Base-by-base conservation (phyloP, 208 protist species). In the Jaenimonas drosophilae region DNA sequence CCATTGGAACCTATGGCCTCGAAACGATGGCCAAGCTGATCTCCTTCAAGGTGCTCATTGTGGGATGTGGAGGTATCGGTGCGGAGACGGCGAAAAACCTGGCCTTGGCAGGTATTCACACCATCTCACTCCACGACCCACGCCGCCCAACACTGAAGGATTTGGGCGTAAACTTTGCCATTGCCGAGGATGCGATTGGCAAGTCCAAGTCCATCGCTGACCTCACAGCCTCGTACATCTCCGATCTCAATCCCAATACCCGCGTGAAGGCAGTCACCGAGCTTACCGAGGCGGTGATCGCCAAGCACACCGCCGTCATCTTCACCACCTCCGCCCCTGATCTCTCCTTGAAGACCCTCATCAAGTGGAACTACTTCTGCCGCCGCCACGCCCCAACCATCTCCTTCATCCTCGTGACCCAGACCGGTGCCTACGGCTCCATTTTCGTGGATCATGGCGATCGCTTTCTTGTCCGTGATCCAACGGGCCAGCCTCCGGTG, bases 31-130 rank as follows among this genome's bases (percentile, higher is more conserved):
- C 75, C 2, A 93, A 90, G 61, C 71, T 97, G 19, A 85, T 87
- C 46, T 72, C 70, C 21, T 85, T 91, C 43, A 88, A 91, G 47
- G 84, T 97, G 11, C 64, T 96, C 31, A 88, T 97, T 44, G 76
- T 91, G 21, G 92, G 92, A 20, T 89, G 94, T 33, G 77, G 76
- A 41, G 88, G 88, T 12, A 69, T 95, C 4, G 92, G 92, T 17
- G 58, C 93, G 30, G 92, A 97, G 70, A 64, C 88, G 3, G 90
- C 90, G 7, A 96, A 96, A 59, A 96, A 96, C 65, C 65, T 96
- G 14, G 70, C 81, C 3, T 50, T 96, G 6, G 83, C 88, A 4
- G 86, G 88, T 32, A 70, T 96, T 17, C 75, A 84, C 53, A 77
- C 78, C 19, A 84, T 96, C 45, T 70, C 63, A 21, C 45, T 96